Conservation (phyloP, 73 alveolate genomes). For the Paramecium primaurelia region DNA sequence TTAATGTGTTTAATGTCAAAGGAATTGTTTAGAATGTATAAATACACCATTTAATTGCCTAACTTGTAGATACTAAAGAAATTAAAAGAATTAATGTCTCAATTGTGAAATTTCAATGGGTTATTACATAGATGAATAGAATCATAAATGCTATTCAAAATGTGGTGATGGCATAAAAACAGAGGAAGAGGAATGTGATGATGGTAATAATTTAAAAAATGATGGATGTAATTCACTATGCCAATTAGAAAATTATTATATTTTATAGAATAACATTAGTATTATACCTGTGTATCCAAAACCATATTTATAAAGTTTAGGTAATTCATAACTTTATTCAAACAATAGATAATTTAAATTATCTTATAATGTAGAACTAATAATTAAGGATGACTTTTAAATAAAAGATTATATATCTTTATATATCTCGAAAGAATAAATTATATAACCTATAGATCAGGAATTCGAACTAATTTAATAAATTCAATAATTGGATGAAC, state of each 20-base stretch:
- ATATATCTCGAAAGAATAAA: not conserved
- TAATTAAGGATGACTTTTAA: not conserved
- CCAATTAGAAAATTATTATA: not conserved
- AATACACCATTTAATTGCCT: not conserved
- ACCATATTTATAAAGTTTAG: not conserved
- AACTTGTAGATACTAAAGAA: not conserved
- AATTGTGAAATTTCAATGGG: not conserved
- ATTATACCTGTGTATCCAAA: not conserved
- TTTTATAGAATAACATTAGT: too few species aligned
- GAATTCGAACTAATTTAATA: too few species aligned
- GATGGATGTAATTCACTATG: not conserved
- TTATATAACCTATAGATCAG: not conserved
- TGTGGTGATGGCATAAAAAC: not conserved
- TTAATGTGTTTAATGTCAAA: not conserved
- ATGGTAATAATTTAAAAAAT: not conserved
- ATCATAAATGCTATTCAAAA: too few species aligned
- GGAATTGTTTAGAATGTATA: not conserved
- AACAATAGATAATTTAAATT: not conserved
- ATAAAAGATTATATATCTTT: not conserved
- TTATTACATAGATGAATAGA: not conserved
- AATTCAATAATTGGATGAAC: not conserved
- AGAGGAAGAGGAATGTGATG: not conserved
- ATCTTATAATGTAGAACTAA: not conserved
- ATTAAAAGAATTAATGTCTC: not conserved
- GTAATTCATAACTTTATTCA: not conserved